A percentile compares a stretch with the other conserved stretches of the same genome.
These are phyloP conservation scores for Yamadazyma diospyri DNA, from an alignment of 1,139 yeast species.

Conservation along the genomic window DNA sequence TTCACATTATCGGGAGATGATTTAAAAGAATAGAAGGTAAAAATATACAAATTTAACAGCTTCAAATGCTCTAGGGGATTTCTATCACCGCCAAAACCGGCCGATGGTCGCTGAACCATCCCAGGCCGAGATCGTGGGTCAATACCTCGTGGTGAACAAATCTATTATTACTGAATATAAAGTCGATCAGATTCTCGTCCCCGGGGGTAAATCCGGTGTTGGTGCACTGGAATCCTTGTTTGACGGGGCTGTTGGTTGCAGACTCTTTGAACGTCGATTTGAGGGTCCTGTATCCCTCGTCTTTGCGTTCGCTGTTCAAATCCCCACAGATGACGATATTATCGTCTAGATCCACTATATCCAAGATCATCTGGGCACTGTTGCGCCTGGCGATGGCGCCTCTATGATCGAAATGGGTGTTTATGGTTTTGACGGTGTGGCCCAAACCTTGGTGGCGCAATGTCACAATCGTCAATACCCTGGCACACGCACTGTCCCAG, in stretches of 20 bases:
- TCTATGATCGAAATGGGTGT: constrained; percentile 45
- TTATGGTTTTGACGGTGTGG: constrained; percentile 29
- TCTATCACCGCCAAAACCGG: constrained; percentile 33
- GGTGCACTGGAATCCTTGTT: constrained; percentile 27
- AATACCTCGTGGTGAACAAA: constrained; percentile 35
- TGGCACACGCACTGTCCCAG: constrained; percentile 41
- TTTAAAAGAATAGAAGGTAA: constrained; percentile 23
- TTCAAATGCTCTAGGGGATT: constrained; percentile 6
- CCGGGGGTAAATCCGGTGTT: constrained; percentile 21
- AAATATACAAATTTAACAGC: neutral
- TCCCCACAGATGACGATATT: constrained; percentile 32
- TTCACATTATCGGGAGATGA: constrained; percentile 61
- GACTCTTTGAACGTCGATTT: constrained; percentile 21
- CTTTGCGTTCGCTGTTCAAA: constrained; percentile 15
- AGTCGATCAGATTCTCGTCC: constrained; percentile 22
- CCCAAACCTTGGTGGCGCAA: constrained; percentile 22
- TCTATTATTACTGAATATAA: constrained; percentile 25
- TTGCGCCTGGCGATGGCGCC: constrained; percentile 36
- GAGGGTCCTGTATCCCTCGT: constrained; percentile 20
- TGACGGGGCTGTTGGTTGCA: constrained; percentile 17
- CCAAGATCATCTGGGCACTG: constrained; percentile 28
- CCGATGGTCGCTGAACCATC: constrained; percentile 42
- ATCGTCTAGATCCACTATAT: constrained; percentile 25
- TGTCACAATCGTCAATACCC: constrained; percentile 41
- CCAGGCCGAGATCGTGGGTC: constrained; percentile 22